Conservation (phyloP, 225 moss, liverwort and hornwort species). For the Pleurozium schreberi region DNA sequence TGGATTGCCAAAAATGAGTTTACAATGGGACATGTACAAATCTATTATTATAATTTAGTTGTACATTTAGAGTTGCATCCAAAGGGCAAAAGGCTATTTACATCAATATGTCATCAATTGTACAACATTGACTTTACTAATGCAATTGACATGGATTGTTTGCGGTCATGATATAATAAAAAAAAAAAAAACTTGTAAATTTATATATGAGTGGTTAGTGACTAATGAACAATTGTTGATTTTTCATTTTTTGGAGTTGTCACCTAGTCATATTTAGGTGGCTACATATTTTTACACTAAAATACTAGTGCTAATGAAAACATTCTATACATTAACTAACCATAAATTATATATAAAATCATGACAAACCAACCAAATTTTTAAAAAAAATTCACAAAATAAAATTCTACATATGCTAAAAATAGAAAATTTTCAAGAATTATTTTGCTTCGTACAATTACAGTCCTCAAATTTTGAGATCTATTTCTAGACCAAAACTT, state of each 20-base stretch:
- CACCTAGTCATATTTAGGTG: too few species aligned
- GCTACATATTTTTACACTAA: not conserved
- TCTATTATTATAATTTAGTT: fast-evolving
- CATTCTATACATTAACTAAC: too few species aligned
- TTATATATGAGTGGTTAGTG: fast-evolving
- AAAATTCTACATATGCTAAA: not conserved
- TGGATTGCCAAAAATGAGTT: not conserved
- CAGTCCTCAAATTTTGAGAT: not conserved
- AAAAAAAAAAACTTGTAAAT: too few species aligned
- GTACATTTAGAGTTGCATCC: not conserved
- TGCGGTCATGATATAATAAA: too few species aligned
- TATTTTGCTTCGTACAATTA: not conserved
- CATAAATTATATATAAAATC: too few species aligned
- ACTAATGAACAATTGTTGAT: fast-evolving
- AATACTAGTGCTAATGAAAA: not conserved
- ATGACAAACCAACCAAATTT: too few species aligned
- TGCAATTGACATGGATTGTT: not conserved
- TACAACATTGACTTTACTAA: too few species aligned
- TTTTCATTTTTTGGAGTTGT: not conserved
- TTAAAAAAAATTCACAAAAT: too few species aligned
- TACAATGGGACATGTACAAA: fast-evolving
- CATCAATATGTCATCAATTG: not conserved
- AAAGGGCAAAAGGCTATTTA: not conserved
- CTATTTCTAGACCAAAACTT: not conserved
- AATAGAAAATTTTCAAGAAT: not conserved